A percentile compares a stretch with the other conserved stretches of the same genome.
These are phyloP conservation scores for Pseudogymnoascus sp. DNA, from an alignment of 2,329 filamentous ascomycete genomes.

Conservation along the genomic window DNA sequence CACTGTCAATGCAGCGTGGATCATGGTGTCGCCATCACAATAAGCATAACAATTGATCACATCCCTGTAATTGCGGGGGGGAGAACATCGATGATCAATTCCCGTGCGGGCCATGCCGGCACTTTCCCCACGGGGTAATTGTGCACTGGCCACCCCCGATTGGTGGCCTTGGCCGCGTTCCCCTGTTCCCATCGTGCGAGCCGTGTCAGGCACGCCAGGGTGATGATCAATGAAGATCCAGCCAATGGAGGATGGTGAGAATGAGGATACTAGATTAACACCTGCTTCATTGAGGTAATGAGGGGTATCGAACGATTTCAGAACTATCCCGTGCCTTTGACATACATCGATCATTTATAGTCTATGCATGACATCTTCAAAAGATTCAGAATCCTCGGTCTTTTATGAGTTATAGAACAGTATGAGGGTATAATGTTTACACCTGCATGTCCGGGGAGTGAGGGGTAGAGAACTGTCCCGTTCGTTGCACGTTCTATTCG, in stretches of 20 bases:
- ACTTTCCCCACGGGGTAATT: constrained; percentile 1
- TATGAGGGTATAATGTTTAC: background rate
- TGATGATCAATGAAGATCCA: background rate
- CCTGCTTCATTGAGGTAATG: constrained; percentile 3
- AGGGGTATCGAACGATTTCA: background rate
- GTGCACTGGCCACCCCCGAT: background rate
- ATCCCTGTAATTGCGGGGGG: background rate
- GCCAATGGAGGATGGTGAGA: background rate
- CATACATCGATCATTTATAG: background rate
- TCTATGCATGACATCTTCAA: background rate
- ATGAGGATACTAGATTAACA: background rate
- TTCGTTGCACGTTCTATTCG: background rate
- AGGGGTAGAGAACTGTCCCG: background rate
- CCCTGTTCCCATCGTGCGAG: background rate
- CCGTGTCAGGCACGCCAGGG: background rate
- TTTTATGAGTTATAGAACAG: background rate
- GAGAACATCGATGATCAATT: background rate
- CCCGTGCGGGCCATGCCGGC: constrained; percentile 6
- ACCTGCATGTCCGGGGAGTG: background rate
- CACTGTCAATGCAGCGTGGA: background rate
- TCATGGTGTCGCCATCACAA: constrained; percentile 7
- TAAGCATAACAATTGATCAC: background rate
- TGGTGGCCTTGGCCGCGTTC: background rate
- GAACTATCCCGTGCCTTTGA: background rate
- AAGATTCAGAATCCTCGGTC: background rate